Evolutionary conservation across 768 basidiomycete genomes (phyloP).

Genomic region (Cystobasidiopsis lactophilus): DNA sequence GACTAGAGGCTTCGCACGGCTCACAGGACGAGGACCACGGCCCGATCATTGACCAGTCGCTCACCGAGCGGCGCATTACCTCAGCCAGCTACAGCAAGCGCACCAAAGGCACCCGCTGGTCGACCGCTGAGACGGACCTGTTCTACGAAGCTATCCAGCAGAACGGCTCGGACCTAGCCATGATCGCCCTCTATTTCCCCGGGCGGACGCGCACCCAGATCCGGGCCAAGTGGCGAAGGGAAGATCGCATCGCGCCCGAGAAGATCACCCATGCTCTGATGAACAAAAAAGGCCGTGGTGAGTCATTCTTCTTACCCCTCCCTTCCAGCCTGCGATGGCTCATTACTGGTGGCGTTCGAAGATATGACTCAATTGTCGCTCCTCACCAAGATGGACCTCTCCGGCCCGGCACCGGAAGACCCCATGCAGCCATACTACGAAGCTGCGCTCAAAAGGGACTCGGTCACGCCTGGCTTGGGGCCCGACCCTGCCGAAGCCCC

Average conservation of each 20-base stretch:
- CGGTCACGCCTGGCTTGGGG: no score
- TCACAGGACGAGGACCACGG: neutral
- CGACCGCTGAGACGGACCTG: slow-evolving; percentile 64
- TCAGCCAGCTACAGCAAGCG: slow-evolving; percentile 60
- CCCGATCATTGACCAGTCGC: neutral
- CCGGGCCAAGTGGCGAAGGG: slow-evolving; percentile 78
- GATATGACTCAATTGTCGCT: neutral
- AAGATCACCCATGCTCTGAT: slow-evolving; percentile 52
- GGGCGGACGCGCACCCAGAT: slow-evolving; percentile 70
- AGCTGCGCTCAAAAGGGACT: no score
- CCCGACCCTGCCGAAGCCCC: no score
- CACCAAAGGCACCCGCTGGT: slow-evolving; percentile 65
- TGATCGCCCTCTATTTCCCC: slow-evolving; percentile 65
- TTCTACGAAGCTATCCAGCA: slow-evolving; percentile 73
- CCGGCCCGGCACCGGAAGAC: slow-evolving; percentile 14
- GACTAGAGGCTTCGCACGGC: neutral
- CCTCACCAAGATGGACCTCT: slow-evolving; percentile 5
- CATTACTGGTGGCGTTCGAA: neutral
- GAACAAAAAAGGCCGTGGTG: neutral
- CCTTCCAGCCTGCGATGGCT: neutral
- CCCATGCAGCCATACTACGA: slow-evolving; percentile 8
- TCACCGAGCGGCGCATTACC: slow-evolving; percentile 30
- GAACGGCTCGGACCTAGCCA: slow-evolving; percentile 79
- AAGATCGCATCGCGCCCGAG: slow-evolving; percentile 59
- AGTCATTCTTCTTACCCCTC: neutral